Conservation (phyloP, 2,329 filamentous ascomycete genomes). For the Cladosporium sp. region DNA sequence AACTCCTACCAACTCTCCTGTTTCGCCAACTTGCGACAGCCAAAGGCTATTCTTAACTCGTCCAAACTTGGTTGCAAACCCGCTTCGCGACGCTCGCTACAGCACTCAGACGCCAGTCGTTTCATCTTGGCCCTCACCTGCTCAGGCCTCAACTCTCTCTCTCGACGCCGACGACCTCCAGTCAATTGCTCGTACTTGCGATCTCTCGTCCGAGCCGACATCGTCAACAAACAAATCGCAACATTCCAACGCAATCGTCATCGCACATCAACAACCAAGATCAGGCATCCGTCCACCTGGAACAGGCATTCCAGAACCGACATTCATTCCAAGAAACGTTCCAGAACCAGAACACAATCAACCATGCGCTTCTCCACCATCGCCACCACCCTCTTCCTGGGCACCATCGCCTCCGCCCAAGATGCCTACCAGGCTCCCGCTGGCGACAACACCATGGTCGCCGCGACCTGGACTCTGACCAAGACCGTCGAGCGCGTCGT, state of each 20-base stretch:
- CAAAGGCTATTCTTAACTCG: slow-evolving; percentile 1
- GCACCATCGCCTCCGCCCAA: slow-evolving; percentile 13
- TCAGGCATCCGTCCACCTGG: background rate
- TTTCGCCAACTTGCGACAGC: background rate
- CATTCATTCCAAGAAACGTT: background rate
- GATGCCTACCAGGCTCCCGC: slow-evolving; percentile 1
- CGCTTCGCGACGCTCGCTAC: slow-evolving; percentile 9
- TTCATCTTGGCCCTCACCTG: slow-evolving; percentile 8
- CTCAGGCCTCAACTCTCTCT: background rate
- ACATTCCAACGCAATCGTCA: slow-evolving; percentile 10
- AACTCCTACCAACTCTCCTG: background rate
- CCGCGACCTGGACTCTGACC: slow-evolving; percentile 24
- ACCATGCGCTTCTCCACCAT: slow-evolving; percentile 25
- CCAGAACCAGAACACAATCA: background rate
- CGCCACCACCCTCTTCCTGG: slow-evolving; percentile 17
- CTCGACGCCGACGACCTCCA: background rate
- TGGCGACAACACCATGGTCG: slow-evolving; percentile 16
- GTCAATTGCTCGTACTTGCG: background rate
- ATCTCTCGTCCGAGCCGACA: background rate
- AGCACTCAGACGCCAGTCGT: slow-evolving; percentile 10
- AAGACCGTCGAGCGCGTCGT: slow-evolving; percentile 26
- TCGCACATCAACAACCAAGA: background rate
- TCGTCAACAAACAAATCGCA: slow-evolving; percentile 14
- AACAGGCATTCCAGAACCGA: slow-evolving; percentile 7
- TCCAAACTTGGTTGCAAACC: background rate